These are phyloP conservation scores for Ceratocystis colombiana DNA, from an alignment of 2,329 filamentous ascomycete species.

Conservation along the genomic window DNA sequence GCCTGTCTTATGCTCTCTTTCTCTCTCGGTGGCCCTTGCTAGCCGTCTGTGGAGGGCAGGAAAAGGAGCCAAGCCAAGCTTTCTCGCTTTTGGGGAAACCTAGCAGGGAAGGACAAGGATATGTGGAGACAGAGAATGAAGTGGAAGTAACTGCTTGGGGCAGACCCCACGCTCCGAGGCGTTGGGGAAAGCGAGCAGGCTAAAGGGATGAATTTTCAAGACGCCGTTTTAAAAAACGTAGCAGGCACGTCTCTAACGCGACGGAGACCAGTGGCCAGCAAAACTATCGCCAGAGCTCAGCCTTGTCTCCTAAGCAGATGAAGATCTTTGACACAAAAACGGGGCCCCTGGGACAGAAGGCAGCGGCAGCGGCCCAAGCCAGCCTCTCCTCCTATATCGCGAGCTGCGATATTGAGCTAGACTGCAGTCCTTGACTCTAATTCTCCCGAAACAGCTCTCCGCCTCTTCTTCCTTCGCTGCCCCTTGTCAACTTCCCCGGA, in stretches of 20 bases:
- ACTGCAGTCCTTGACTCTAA: neutral
- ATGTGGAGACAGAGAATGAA: neutral
- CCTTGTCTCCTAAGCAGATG: too few relatives aligned
- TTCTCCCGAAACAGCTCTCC: slow-evolving; percentile 4
- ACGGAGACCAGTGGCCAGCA: neutral
- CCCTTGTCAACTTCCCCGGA: slow-evolving; percentile 16
- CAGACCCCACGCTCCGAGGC: neutral
- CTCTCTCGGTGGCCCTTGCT: neutral
- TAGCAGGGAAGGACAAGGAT: neutral
- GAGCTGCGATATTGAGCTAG: neutral
- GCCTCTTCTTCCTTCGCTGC: neutral
- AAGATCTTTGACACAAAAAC: too few relatives aligned
- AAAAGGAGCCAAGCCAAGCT: slow-evolving; percentile 8
- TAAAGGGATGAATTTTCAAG: neutral
- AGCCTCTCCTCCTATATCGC: neutral
- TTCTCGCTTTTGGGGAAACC: slow-evolving; percentile 1
- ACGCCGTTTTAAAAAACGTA: slow-evolving; percentile 3
- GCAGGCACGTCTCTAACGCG: neutral
- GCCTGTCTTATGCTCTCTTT: neutral
- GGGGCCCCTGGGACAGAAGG: too few relatives aligned
- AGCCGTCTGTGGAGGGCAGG: neutral
- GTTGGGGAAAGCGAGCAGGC: slow-evolving; percentile 5
- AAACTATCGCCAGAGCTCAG: neutral
- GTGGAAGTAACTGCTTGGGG: too few relatives aligned
- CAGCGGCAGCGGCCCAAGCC: neutral